Base-by-base conservation (phyloP, 768 basidiomycete genomes). In the Russula emetica region DNA sequence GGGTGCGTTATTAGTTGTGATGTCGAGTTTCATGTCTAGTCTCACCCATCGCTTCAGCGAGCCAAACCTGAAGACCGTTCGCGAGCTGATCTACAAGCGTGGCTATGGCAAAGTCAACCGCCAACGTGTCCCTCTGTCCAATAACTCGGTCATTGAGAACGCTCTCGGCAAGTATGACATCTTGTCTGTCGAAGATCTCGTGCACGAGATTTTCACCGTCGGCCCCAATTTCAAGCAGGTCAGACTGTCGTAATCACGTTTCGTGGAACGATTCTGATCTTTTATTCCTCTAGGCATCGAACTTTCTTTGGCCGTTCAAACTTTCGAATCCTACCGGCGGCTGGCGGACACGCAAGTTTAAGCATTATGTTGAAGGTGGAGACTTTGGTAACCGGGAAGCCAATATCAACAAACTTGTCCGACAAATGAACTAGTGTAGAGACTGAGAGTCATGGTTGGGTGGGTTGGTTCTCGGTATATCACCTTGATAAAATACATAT, bases 161-260 rank as follows among this genome's bases (percentile, higher is more conserved):
- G 73, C 81, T 40, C 93, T 99, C 67, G 92, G 94, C 76, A 89
- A 96, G 77, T 89, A 84, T 78, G 92, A 96, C 76, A 95, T 98
- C 76, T 88, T 99, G 74, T 98, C 88, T 69, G 85, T 98, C 64
- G 96, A 98, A 76, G 96, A 98, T 76, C 85, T 99, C 68, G 89
- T 98, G 59, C 94, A 98, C 80, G 97, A 98, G 79, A 94, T 99
- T 72, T 80, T 85, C 77, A 95, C 90, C 62, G 86, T 86, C 63
- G 97, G 97, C 72, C 96, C 97, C 73, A 94, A 98, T 83, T 99
- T 99, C 86, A 98, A 98, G 82, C 93, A 97, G 85, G 94, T 87
- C 55, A 66, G 86, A 55, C 34, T 58, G 40, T 24, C 42, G 11
- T 30, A 8, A 1, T n/a, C 42, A 28, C 16, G 24, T 53, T 13